Evolutionary conservation across 2,329 filamentous ascomycete genomes (phyloP).

Genomic region (Lachnellula subtilissima): DNA sequence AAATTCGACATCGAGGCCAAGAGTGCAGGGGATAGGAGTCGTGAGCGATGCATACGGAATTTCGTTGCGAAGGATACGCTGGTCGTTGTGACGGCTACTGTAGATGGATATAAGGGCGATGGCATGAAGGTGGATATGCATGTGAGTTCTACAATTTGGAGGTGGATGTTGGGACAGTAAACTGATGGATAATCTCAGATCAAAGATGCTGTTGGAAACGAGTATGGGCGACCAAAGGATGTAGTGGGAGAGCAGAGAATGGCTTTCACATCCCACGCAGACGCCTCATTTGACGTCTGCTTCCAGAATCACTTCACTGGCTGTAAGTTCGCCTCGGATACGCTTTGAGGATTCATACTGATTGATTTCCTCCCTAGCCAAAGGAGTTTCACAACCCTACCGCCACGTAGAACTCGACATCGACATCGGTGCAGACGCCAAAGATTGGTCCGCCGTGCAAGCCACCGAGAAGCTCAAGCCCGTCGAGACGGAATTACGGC

Average conservation of each 20-base stretch:
- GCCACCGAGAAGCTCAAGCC: slow-evolving; percentile 97
- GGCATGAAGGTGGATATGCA: slow-evolving; percentile 93
- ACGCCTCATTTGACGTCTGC: slow-evolving; percentile 93
- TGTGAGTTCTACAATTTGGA: slow-evolving; percentile 48
- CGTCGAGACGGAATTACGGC: slow-evolving; percentile 86
- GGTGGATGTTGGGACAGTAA: not conserved
- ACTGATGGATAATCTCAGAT: slow-evolving; percentile 54
- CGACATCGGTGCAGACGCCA: slow-evolving; percentile 52
- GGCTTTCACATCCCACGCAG: slow-evolving; percentile 87
- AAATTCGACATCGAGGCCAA: slow-evolving; percentile 89
- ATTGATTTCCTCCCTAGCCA: slow-evolving; percentile 13
- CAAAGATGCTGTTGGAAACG: slow-evolving; percentile 89
- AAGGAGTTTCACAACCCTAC: slow-evolving; percentile 35
- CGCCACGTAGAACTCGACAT: slow-evolving; percentile 55
- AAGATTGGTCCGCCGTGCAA: slow-evolving; percentile 96
- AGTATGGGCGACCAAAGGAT: slow-evolving; percentile 88
- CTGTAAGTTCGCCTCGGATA: slow-evolving; percentile 48
- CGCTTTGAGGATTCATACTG: not conserved
- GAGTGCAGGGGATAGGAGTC: slow-evolving; percentile 56
- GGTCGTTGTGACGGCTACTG: slow-evolving; percentile 88
- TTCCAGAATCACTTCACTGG: slow-evolving; percentile 78
- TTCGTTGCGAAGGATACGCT: slow-evolving; percentile 89
- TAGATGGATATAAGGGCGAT: slow-evolving; percentile 82
- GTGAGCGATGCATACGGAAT: slow-evolving; percentile 91
- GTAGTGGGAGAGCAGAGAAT: slow-evolving; percentile 77